Base-by-base conservation (phyloP, 2,329 filamentous ascomycete species). In the Didymella exigua region DNA sequence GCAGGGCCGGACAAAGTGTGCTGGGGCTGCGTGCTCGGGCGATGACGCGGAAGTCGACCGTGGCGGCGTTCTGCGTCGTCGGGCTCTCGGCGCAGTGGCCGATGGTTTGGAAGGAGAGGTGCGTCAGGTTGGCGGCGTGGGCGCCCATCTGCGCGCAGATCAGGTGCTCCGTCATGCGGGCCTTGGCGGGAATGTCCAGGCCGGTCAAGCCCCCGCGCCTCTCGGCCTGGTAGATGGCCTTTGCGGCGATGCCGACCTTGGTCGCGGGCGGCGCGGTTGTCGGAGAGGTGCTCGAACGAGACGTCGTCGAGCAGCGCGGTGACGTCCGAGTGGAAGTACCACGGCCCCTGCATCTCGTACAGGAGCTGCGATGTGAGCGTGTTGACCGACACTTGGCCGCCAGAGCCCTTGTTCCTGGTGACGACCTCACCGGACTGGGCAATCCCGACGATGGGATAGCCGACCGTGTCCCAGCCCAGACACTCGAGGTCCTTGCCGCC, bases 301-400 rank as follows among this genome's bases (percentile, higher is more conserved):
- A 84, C 71, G n/a, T 78, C 72, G 41, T 78, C 72, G 13, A 86
- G 70, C 13, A 82, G 63, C 0, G 83, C 83, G 0, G 79, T 83
- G 26, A 85, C 82, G 58, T 85, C 83, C 0, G 78, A 81, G 69
- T 85, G 84, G 74, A 78, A 82, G 65, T 86, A 86, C 75, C 78
- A 80, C 0, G 79, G 80, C 2, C 67, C 68, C 48, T 71, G 68
- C 9, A 69, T 70, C 45, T 71, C 67, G 48, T 77, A 84, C 3
- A 85, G 64, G 6, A 85, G 74, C 60, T 85, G 82, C 5, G 77
- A 80, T 0, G 77, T 78, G 50, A 81, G 80, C 0, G 82, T 84
- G 49, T 83, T 78, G 7, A 79, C 76, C 1, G 76, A 74, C 2
- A 78, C 69, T 49, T 75, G 69, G 3, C 76, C 76, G 24, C 66